Percentiles rank a stretch among this genome's conserved stretches.
Evolutionary conservation across 495 filamentous ascomycete genomes (phyloP).

Genomic region (Neurospora intermedia): DNA sequence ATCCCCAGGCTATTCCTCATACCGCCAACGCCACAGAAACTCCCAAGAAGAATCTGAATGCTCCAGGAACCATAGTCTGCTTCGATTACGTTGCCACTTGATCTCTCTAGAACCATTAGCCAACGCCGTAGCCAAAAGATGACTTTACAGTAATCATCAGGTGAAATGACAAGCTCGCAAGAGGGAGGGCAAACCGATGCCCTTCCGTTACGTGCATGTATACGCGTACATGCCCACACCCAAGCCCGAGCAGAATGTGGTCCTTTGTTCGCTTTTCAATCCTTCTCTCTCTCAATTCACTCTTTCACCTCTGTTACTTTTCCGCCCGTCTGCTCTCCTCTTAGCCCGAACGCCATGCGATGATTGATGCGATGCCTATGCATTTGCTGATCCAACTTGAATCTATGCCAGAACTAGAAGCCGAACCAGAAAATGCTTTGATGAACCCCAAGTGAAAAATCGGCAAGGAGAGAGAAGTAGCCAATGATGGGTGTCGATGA

Average conservation of each 20-base stretch:
- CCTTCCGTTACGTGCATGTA: not conserved
- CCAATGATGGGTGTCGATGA: not conserved
- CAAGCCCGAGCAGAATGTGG: not conserved
- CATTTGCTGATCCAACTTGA: not conserved
- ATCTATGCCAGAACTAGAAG: not conserved
- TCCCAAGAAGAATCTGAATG: not conserved
- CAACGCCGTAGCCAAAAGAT: not conserved
- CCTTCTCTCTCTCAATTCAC: not conserved
- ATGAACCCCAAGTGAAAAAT: not conserved
- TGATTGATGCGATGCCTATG: not conserved
- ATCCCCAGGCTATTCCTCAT: not conserved
- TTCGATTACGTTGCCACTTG: not conserved
- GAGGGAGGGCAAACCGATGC: not conserved
- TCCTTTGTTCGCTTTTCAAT: not conserved
- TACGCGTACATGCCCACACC: not conserved
- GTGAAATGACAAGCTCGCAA: not conserved
- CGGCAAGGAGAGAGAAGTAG: not conserved
- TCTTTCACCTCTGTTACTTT: not conserved
- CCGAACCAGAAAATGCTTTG: not conserved
- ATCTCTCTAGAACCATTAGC: not conserved
- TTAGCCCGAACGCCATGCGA: not conserved
- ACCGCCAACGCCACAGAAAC: not conserved
- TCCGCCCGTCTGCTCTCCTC: not conserved
- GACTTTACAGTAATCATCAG: not conserved
- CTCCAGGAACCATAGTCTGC: not conserved